Percentiles rank a stretch among this genome's conserved stretches.
Conservation (phyloP, 345 rosid genomes). For the Aquilaria sinensis region DNA sequence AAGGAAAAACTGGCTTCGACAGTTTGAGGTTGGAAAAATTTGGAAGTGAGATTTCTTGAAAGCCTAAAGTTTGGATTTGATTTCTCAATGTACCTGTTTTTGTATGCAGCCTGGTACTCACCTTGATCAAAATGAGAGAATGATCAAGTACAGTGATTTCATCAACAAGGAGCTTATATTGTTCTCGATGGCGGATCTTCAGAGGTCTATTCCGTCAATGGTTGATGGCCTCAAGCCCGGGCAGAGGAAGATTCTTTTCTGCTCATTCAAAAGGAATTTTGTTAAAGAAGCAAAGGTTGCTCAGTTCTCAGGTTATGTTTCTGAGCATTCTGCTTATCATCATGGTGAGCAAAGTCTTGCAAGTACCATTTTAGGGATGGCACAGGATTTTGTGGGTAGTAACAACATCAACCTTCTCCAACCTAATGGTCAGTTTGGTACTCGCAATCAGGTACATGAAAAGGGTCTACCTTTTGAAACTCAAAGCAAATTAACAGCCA, state of each 20-base stretch:
- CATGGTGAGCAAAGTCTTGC: constrained; percentile 96
- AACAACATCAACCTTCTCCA: constrained; percentile 87
- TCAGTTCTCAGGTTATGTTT: constrained; percentile 84
- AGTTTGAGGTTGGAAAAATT: constrained; percentile 49
- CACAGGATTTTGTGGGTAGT: constrained; percentile 94
- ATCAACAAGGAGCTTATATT: constrained; percentile 93
- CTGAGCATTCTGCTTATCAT: constrained; percentile 90
- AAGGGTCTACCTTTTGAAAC: constrained; percentile 5
- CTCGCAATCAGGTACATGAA: constrained; percentile 56
- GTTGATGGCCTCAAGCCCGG: constrained; percentile 97
- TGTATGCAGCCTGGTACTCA: constrained; percentile 79
- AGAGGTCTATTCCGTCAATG: constrained; percentile 95
- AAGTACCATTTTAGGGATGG: constrained; percentile 84
- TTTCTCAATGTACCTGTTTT: background rate
- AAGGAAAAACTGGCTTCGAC: constrained; percentile 92
- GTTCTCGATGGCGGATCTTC: constrained; percentile 97
- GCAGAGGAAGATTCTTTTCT: constrained; percentile 91
- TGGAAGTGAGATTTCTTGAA: background rate
- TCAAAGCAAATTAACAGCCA: background rate
- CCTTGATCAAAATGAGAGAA: constrained; percentile 65
- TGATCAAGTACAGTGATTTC: constrained; percentile 79
- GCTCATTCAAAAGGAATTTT: constrained; percentile 81
- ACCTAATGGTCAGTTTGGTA: constrained; percentile 87
- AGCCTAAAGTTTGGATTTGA: background rate
- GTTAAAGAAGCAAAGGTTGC: constrained; percentile 68